Percentiles rank a stretch among this genome's conserved stretches.
Conservation (phyloP, 2,329 filamentous ascomycete genomes). For the Diaporthe destruens region DNA sequence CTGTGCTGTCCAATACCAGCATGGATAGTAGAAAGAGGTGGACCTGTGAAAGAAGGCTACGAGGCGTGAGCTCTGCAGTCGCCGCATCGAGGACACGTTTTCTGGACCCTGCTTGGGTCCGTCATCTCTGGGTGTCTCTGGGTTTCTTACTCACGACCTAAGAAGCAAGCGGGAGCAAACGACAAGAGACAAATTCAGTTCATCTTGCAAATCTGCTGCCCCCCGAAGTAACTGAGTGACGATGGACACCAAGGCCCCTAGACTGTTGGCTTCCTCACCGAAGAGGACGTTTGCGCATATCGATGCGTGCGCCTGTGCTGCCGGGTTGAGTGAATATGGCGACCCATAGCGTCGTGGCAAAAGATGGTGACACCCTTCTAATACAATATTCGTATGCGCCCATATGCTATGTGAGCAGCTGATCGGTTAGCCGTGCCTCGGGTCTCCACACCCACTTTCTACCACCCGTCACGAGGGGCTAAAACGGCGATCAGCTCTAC, state of each 20-base stretch:
- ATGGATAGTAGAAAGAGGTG: neutral
- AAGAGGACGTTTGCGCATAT: neutral
- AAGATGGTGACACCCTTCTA: neutral
- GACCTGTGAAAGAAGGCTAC: neutral
- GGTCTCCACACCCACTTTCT: constrained; percentile 11
- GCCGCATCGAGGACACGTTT: neutral
- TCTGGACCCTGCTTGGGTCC: neutral
- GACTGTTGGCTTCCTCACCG: neutral
- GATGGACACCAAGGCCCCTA: neutral
- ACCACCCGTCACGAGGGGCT: constrained; percentile 31
- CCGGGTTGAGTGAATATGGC: neutral
- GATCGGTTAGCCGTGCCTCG: constrained; percentile 8
- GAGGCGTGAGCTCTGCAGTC: neutral
- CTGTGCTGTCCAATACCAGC: neutral
- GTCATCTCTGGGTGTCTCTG: neutral
- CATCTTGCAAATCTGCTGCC: constrained; percentile 1
- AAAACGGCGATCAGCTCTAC: constrained; percentile 34
- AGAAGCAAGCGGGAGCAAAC: neutral
- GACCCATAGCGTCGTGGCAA: neutral
- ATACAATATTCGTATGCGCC: neutral
- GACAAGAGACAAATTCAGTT: constrained; percentile 10
- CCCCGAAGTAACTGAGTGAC: neutral
- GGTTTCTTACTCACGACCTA: neutral
- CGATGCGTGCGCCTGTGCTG: neutral
- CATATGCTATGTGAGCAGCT: constrained; percentile 1